These are phyloP conservation scores for Venturia asperata DNA, from an alignment of 2,329 filamentous ascomycete genomes.

Conservation along the genomic window DNA sequence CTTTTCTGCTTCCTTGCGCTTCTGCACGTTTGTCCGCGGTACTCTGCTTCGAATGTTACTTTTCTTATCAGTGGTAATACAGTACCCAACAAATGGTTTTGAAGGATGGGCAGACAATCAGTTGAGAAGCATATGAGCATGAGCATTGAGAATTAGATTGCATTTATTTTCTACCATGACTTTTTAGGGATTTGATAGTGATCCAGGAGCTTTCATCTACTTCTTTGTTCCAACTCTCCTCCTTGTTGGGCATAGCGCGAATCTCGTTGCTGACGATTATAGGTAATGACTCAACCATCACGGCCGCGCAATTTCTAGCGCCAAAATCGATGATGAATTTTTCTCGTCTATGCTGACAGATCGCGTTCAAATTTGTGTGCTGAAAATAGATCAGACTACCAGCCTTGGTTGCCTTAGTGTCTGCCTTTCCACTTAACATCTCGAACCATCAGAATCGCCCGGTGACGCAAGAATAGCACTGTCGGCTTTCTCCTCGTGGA, in stretches of 20 bases:
- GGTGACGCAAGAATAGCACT: too few relatives aligned
- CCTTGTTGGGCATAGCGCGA: neutral
- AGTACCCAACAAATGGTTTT: neutral
- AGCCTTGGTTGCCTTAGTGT: too few relatives aligned
- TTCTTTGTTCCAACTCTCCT: neutral
- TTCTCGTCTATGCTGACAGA: too few relatives aligned
- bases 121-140: neutral
- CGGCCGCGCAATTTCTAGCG: too few relatives aligned
- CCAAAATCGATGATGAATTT: too few relatives aligned
- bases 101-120: conserved; percentile 8
- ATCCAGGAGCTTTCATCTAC: neutral
- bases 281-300: too few relatives aligned
- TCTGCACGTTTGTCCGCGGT: neutral
- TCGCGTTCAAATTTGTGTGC: too few relatives aligned
- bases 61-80: neutral
- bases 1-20: neutral
- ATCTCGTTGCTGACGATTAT: too few relatives aligned
- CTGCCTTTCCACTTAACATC: too few relatives aligned
- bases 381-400: too few relatives aligned
- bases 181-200: neutral
- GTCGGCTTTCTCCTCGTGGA: too few relatives aligned
- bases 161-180: neutral
- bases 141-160: neutral
- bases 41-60: neutral
- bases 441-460: too few relatives aligned